Evolutionary conservation across 208 protist species (phyloP), one percentile per base, ranked within the genome.

Genomic region (Acanthamoeba sp.): DNA sequence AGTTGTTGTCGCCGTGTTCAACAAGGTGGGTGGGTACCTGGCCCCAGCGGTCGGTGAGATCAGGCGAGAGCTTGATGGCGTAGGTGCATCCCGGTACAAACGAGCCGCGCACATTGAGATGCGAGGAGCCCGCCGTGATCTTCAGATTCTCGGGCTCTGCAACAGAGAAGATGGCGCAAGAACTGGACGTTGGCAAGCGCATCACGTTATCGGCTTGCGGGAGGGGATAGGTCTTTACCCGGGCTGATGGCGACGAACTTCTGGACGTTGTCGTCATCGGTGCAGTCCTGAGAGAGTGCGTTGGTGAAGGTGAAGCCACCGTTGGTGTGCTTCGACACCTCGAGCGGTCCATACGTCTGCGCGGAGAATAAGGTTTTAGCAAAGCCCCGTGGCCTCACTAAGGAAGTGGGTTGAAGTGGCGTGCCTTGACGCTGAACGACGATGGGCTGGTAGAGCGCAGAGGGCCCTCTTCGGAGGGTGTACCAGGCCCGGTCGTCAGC

Each of bases 321-420:
- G 12, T 7, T 16, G 0, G 27, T 38, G n/a, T 29, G 38, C 22
- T 16, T 14, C 14, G 24, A 36, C 78, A 87, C 40, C 42, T 36
- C 27, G 38, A 87, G 45, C 18, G 78, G 78, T 24, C 78, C 78
- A 24, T 87, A 87, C 78, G 78, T 87, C 78, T 87, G 45, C 22
- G 24, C 7, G 55, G 55, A 62, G 52, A 57, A n/a, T n/a, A n/a
- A n/a, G n/a, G n/a, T n/a, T n/a, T n/a, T n/a, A n/a, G 22, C 55
- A 62, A 62, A 55, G 50, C 16, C 18, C 16, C 0, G 16, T 24
- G 45, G 45, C 3, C 10, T 48, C 6, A 48, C 45, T 62, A 22
- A 69, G 59, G 59, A 9, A 69, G 18, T 7, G 18, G 3, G 59
- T 69, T 69, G 59, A 16, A 7, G 7, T 3, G 59, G 6, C 7